A percentile compares a stretch with the other conserved stretches of the same genome.
These are phyloP conservation scores for Penicillium sp. DNA, from an alignment of 2,329 filamentous ascomycete genomes.

Conservation along the genomic window DNA sequence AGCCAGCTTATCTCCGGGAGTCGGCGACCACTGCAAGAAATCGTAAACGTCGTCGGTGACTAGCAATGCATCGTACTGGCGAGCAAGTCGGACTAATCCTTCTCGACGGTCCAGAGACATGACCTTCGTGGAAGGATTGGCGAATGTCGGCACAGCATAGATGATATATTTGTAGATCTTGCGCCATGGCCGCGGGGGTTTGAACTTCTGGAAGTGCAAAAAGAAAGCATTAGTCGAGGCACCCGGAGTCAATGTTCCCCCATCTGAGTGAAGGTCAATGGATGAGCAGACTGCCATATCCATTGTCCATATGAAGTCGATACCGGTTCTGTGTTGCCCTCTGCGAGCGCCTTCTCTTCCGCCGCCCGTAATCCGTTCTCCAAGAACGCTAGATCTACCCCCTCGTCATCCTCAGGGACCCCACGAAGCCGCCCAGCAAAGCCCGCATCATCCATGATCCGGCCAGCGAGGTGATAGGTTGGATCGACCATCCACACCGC, in stretches of 20 bases:
- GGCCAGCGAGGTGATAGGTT: constrained; percentile 79
- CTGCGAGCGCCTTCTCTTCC: constrained; percentile 47
- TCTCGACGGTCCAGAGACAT: constrained; percentile 71
- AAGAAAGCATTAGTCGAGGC: constrained; percentile 6
- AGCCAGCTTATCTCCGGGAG: constrained; percentile 19
- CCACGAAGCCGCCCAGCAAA: constrained; percentile 68
- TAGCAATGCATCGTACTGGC: constrained; percentile 78
- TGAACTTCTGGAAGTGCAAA: constrained; percentile 50
- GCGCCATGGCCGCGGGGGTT: constrained; percentile 60
- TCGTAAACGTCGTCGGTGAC: constrained; percentile 94
- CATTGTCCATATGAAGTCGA: constrained; percentile 11
- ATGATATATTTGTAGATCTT: constrained; percentile 87
- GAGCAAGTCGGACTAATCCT: constrained; percentile 72
- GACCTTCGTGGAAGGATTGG: constrained; percentile 83
- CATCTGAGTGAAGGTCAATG: neutral
- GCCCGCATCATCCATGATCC: constrained; percentile 81
- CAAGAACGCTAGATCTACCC: constrained; percentile 68
- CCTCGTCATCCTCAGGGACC: constrained; percentile 75
- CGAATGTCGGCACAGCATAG: constrained; percentile 84
- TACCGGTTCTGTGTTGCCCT: constrained; percentile 49
- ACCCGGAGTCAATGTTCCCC: neutral
- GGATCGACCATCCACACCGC: constrained; percentile 81
- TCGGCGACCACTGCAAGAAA: constrained; percentile 74
- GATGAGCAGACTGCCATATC: neutral
- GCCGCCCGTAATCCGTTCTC: constrained; percentile 53